Conservation (phyloP, 2,329 filamentous ascomycete species). For the Pseudocercospora cruenta region DNA sequence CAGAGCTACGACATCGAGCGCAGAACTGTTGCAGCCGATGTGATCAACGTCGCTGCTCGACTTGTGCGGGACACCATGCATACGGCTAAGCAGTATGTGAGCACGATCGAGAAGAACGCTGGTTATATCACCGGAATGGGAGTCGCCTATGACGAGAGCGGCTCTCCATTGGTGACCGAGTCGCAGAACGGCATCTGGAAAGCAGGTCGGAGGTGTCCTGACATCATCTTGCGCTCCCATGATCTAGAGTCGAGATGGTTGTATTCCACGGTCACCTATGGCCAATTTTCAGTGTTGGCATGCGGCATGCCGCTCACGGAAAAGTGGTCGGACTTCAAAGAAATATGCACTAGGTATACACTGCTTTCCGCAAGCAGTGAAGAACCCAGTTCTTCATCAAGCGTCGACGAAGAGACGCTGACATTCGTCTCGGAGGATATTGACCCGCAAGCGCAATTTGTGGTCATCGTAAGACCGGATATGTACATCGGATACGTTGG, state of each 20-base stretch:
- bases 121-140: constrained; percentile 20
- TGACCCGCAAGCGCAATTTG: background rate
- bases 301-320: background rate
- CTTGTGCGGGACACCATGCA: constrained; percentile 15
- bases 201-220: constrained; percentile 11
- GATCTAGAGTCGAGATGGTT: background rate
- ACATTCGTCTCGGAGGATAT: background rate
- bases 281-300: constrained; percentile 11
- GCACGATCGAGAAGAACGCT: constrained; percentile 18
- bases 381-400: background rate
- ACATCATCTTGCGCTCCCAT: background rate
- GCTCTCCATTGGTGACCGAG: constrained; percentile 4
- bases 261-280: constrained; percentile 10
- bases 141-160: constrained; percentile 8
- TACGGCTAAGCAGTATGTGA: constrained; percentile 18
- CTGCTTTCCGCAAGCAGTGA: background rate
- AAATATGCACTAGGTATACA: background rate
- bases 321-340: background rate
- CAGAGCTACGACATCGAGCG: constrained; percentile 18
- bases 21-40: constrained; percentile 15
- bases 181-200: constrained; percentile 15
- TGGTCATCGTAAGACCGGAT: constrained; percentile 13
- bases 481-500: constrained; percentile 20
- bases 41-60: constrained; percentile 17
- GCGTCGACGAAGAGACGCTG: background rate